phyloP scores from a whole-genome alignment of 805 yeast species.

The Maudiozyma saulgeensis region DNA sequence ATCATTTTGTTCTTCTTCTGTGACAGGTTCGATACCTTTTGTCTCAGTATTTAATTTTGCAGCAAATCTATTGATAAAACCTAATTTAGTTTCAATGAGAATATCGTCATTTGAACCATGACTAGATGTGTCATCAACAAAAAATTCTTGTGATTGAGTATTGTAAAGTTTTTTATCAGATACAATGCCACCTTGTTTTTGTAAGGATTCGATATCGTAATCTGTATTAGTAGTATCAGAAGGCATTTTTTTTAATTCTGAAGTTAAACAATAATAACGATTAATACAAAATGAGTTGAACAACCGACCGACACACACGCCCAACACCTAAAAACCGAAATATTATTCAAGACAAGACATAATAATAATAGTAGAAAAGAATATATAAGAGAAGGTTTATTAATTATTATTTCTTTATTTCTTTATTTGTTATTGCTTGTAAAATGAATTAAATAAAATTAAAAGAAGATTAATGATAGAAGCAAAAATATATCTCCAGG shows the following conservation, averaged over 20 bases:
- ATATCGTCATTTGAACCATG: background rate
- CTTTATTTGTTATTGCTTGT: background rate
- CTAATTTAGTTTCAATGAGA: background rate
- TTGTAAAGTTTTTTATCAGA: background rate
- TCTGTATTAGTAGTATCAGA: background rate
- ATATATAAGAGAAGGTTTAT: background rate
- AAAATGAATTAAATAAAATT: background rate
- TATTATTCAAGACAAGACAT: background rate
- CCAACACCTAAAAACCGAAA: background rate
- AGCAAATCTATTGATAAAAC: background rate
- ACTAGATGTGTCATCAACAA: constrained; percentile 27
- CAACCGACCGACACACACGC: background rate
- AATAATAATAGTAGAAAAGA: background rate
- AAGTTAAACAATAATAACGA: background rate
- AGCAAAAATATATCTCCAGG: background rate
- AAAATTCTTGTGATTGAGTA: constrained; percentile 1
- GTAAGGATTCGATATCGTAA: constrained; percentile 1
- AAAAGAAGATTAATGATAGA: background rate
- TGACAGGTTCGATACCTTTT: constrained; percentile 72
- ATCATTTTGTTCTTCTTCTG: constrained; percentile 66
- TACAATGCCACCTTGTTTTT: background rate
- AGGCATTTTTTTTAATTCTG: background rate
- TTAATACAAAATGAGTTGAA: background rate
- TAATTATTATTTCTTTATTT: background rate
- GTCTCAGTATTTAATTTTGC: constrained; percentile 38